phyloP scores from a whole-genome alignment of 2,329 filamentous ascomycete species.

The Aschersonia sp. region DNA sequence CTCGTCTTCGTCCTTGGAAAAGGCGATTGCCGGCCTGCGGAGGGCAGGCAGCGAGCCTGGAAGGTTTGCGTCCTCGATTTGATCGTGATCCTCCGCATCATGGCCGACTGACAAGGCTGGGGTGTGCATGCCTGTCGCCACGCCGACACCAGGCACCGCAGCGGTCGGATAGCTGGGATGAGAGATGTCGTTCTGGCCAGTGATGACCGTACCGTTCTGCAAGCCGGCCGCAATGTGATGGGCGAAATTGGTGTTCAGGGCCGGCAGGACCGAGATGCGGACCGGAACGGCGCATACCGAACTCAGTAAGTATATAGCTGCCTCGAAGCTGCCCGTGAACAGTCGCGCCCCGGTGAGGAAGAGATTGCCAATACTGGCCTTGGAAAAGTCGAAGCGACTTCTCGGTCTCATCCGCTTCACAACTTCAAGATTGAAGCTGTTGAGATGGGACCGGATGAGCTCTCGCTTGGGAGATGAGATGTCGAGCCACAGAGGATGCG shows the following conservation, averaged over 20 bases:
- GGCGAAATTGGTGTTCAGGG: slow-evolving; percentile 88
- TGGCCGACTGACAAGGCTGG: slow-evolving; percentile 20
- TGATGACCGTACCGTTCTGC: slow-evolving; percentile 61
- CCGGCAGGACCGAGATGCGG: slow-evolving; percentile 66
- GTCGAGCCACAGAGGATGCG: slow-evolving; percentile 58
- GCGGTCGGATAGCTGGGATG: slow-evolving; percentile 59
- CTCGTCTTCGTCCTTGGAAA: slow-evolving; percentile 62
- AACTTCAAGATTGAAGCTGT: slow-evolving; percentile 63
- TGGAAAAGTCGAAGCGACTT: slow-evolving; percentile 64
- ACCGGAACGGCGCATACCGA: slow-evolving; percentile 75
- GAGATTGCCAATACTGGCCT: slow-evolving; percentile 63
- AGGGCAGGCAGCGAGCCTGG: slow-evolving; percentile 70
- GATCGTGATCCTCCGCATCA: slow-evolving; percentile 42
- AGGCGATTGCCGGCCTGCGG: slow-evolving; percentile 65
- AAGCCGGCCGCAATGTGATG: slow-evolving; percentile 85
- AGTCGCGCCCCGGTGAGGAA: slow-evolving; percentile 75
- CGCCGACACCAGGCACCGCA: slow-evolving; percentile 14
- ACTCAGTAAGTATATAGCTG: slow-evolving; percentile 77
- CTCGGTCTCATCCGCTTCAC: slow-evolving; percentile 60
- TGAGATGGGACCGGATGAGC: slow-evolving; percentile 63
- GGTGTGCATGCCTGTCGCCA: slow-evolving; percentile 12
- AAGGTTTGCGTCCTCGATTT: slow-evolving; percentile 65
- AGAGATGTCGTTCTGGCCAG: slow-evolving; percentile 84
- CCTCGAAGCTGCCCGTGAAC: slow-evolving; percentile 86
- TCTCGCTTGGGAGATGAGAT: slow-evolving; percentile 61